Evolutionary conservation across 768 basidiomycete genomes (phyloP).

Genomic region (Coprinopsis sp.): DNA sequence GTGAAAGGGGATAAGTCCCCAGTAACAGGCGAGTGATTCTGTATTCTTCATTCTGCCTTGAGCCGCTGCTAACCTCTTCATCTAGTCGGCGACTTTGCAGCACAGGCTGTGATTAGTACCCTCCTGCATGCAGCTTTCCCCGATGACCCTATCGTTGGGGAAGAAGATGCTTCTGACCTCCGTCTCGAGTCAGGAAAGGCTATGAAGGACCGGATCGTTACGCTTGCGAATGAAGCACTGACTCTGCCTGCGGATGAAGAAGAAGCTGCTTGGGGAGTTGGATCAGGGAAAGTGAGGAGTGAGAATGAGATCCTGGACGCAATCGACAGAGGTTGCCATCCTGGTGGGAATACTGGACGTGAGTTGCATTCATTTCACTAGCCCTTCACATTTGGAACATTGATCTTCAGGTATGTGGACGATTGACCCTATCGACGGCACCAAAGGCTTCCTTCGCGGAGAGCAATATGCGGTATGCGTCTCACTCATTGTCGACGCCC

Average conservation of each 20-base stretch:
- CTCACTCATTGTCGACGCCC: slow-evolving; percentile 72
- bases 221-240: slow-evolving; percentile 80
- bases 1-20: slow-evolving; percentile 91
- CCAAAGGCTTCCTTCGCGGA: slow-evolving; percentile 88
- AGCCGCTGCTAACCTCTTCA: slow-evolving; percentile 22
- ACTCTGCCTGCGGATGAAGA: slow-evolving; percentile 54
- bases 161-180: slow-evolving; percentile 88
- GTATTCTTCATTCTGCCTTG: neutral
- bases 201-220: slow-evolving; percentile 64
- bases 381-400: slow-evolving; percentile 6
- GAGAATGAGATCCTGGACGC: slow-evolving; percentile 67
- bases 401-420: slow-evolving; percentile 69
- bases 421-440: slow-evolving; percentile 88
- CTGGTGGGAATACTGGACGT: slow-evolving; percentile 73
- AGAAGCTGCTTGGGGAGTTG: slow-evolving; percentile 65
- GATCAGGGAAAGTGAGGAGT: slow-evolving; percentile 49
- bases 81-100: slow-evolving; percentile 83
- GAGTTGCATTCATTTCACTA: slow-evolving; percentile 29
- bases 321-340: slow-evolving; percentile 78
- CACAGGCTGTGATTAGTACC: slow-evolving; percentile 86
- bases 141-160: slow-evolving; percentile 83
- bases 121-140: slow-evolving; percentile 80
- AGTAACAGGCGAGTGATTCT: slow-evolving; percentile 60
- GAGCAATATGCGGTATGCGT: slow-evolving; percentile 93
- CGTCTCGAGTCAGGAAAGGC: slow-evolving; percentile 39